Conservation (phyloP, 805 yeast genomes). For the Ogataea haglerorum region DNA sequence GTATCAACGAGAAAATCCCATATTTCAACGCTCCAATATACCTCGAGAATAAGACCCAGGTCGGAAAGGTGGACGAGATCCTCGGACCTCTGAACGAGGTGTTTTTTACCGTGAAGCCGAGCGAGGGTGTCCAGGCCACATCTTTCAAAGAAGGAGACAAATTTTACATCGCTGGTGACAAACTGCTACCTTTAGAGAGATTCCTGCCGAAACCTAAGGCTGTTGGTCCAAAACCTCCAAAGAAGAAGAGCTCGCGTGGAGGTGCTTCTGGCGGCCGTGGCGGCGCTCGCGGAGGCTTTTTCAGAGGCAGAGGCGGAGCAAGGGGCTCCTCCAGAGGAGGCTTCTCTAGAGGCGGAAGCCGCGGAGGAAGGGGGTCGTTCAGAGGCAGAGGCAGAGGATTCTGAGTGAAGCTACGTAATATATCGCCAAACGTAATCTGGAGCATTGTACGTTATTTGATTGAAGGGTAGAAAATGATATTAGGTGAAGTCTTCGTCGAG, state of each 20-base stretch:
- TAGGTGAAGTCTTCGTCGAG: slow-evolving; percentile 36
- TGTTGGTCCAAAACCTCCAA: slow-evolving; percentile 77
- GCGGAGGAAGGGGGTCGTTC: slow-evolving; percentile 29
- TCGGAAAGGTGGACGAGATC: slow-evolving; percentile 98
- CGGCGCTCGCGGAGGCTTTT: slow-evolving; percentile 39
- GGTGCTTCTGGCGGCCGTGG: slow-evolving; percentile 48
- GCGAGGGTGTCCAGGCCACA: slow-evolving; percentile 92
- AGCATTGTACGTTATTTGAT: slow-evolving; percentile 8
- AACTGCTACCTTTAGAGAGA: slow-evolving; percentile 91
- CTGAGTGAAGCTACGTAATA: slow-evolving; percentile 12
- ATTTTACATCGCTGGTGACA: slow-evolving; percentile 93
- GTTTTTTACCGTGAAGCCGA: slow-evolving; percentile 93
- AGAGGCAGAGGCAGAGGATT: slow-evolving; percentile 40
- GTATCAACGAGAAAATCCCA: slow-evolving; percentile 91
- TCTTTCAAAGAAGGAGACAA: slow-evolving; percentile 96
- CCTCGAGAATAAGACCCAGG: slow-evolving; percentile 90
- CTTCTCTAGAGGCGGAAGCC: slow-evolving; percentile 37
- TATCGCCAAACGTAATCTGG: slow-evolving; percentile 7
- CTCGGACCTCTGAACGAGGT: slow-evolving; percentile 97
- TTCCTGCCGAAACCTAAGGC: slow-evolving; percentile 95
- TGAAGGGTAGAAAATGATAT: background rate
- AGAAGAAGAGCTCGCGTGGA: slow-evolving; percentile 59
- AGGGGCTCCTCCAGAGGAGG: slow-evolving; percentile 39
- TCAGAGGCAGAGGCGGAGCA: slow-evolving; percentile 40
- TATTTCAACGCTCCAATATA: slow-evolving; percentile 98